Conservation (phyloP, 73 alveolate genomes). For the Tetrahymena thermophila region DNA sequence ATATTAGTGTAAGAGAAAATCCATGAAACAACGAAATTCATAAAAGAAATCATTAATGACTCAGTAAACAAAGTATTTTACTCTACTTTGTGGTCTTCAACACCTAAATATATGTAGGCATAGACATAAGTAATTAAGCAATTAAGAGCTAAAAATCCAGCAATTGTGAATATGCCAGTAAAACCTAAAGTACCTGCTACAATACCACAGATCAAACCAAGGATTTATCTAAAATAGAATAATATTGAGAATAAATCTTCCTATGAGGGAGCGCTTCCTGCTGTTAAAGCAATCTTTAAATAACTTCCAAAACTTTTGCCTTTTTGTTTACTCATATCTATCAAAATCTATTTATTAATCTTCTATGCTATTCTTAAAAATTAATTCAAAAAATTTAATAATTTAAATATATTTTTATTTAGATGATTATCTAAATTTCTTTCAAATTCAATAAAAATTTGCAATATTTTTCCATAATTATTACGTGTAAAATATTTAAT, state of each 20-base stretch:
- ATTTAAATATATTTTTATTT: background rate
- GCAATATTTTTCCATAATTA: background rate
- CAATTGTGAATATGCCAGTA: background rate
- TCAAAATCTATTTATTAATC: background rate
- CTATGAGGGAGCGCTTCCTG: background rate
- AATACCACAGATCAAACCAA: background rate
- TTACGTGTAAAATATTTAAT: background rate
- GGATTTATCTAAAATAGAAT: background rate
- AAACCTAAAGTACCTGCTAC: background rate
- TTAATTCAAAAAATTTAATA: background rate
- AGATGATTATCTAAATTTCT: background rate
- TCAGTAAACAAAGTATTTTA: background rate
- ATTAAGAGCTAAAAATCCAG: background rate
- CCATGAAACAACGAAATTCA: slow-evolving; percentile 1
- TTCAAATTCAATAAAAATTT: background rate
- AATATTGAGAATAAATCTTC: background rate
- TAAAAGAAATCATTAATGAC: background rate
- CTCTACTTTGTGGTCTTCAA: background rate
- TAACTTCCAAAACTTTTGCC: background rate
- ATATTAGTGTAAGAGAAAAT: background rate
- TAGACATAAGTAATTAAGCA: background rate
- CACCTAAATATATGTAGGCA: background rate
- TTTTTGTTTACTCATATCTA: background rate
- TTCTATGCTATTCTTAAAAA: background rate
- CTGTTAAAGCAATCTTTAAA: background rate